A percentile compares a stretch with the other conserved stretches of the same genome.
phyloP scores from a whole-genome alignment of 495 filamentous ascomycete species.

The Podospora pseudocomata region DNA sequence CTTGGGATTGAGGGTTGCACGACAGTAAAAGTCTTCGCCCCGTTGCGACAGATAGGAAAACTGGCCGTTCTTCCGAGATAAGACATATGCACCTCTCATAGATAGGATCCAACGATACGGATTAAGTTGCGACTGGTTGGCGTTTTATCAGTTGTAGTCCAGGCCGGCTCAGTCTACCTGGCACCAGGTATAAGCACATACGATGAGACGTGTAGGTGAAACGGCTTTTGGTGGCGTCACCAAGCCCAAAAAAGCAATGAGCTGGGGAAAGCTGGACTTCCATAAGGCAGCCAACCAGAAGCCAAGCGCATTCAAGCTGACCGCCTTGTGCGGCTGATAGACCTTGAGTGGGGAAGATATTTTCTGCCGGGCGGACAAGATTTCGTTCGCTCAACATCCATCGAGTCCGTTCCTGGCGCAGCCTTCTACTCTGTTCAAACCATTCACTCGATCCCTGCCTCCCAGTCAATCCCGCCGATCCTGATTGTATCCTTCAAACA shows the following conservation, averaged over 20 bases:
- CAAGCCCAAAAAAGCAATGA: background rate
- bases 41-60: background rate
- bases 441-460: background rate
- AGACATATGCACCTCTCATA: background rate
- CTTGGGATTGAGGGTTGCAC: too few species aligned
- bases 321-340: background rate
- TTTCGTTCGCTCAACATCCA: conserved; percentile 19
- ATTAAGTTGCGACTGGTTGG: background rate
- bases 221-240: conserved; percentile 1
- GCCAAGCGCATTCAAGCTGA: background rate
- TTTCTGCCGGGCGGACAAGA: conserved; percentile 39
- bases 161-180: too few species aligned
- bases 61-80: background rate
- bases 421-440: background rate
- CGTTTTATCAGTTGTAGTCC: background rate
- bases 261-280: background rate
- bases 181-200: too few species aligned
- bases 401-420: background rate
- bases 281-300: conserved; percentile 8
- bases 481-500: background rate
- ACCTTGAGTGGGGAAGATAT: background rate
- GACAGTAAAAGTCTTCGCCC: too few species aligned
- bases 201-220: background rate
- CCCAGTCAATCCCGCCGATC: background rate
- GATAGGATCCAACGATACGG: too few species aligned